Conservation (phyloP, 2,329 filamentous ascomycete genomes). For the Penicillium glabrum region DNA sequence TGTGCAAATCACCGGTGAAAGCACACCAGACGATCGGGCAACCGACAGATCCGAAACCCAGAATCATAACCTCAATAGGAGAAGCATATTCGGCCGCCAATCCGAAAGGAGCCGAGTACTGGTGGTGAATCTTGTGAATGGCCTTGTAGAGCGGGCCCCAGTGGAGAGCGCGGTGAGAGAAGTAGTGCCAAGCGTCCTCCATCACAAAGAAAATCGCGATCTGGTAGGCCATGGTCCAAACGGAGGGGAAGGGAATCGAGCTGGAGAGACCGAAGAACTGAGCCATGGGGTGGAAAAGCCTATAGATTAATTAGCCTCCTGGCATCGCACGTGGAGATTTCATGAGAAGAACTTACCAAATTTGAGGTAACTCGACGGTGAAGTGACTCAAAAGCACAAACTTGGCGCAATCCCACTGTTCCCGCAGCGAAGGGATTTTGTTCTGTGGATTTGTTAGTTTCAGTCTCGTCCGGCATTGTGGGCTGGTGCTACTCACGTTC, state of each 20-base stretch:
- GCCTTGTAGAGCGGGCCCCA: conserved; percentile 93
- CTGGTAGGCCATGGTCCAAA: conserved; percentile 85
- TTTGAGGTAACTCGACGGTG: conserved; percentile 96
- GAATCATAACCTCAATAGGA: conserved; percentile 92
- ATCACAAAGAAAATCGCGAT: conserved; percentile 92
- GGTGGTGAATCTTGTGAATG: conserved; percentile 99
- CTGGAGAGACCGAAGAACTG: conserved; percentile 88
- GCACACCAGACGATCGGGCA: conserved; percentile 80
- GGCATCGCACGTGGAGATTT: background rate
- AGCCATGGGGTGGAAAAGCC: conserved; percentile 93
- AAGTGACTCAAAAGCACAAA: conserved; percentile 94
- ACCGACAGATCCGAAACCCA: conserved; percentile 83
- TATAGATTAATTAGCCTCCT: conserved; percentile 22
- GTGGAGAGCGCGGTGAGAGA: conserved; percentile 88
- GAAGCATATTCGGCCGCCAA: conserved; percentile 96
- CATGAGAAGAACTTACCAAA: conserved; percentile 61
- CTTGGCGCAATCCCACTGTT: conserved; percentile 92
- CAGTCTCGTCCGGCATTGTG: background rate
- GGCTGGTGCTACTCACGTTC: conserved; percentile 8
- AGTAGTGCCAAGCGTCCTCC: conserved; percentile 99
- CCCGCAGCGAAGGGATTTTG: conserved; percentile 88
- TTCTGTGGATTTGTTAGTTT: conserved; percentile 42
- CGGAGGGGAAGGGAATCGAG: conserved; percentile 81
- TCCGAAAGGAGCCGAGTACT: conserved; percentile 96
- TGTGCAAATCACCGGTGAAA: conserved; percentile 82